Conservation (phyloP, 2,329 filamentous ascomycete species). For the Fusarium illudens region DNA sequence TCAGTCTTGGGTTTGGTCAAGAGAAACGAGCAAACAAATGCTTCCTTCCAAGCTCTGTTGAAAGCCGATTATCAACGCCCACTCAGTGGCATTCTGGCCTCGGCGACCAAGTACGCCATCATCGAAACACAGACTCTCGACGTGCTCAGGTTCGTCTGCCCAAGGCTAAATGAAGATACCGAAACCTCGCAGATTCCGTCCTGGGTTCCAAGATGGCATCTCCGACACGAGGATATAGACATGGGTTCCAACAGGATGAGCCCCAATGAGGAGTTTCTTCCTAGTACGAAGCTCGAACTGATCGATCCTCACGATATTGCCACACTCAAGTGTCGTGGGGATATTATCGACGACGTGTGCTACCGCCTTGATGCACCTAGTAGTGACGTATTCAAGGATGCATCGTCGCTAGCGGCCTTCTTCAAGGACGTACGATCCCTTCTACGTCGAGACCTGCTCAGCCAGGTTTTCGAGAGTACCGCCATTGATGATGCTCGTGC, state of each 20-base stretch:
- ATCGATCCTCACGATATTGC: neutral
- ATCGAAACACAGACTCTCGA: neutral
- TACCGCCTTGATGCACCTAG: neutral
- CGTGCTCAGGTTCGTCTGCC: neutral
- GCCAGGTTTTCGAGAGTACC: neutral
- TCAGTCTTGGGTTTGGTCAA: neutral
- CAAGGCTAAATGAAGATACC: neutral
- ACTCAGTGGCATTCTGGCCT: neutral
- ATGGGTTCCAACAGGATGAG: neutral
- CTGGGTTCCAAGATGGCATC: neutral
- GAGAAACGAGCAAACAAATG: neutral
- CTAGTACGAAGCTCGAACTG: neutral
- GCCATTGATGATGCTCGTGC: neutral
- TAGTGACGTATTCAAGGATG: neutral
- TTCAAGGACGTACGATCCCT: neutral
- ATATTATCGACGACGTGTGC: neutral
- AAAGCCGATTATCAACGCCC: neutral
- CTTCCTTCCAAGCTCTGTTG: neutral
- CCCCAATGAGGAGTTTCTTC: neutral
- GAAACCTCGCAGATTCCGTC: neutral
- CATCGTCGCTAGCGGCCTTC: neutral
- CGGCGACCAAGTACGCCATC: neutral
- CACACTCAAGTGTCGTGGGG: neutral
- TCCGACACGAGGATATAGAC: neutral
- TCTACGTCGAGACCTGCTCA: neutral